These are phyloP conservation scores for Brasilioporus rufonigricans DNA, from an alignment of 768 basidiomycete genomes.

Conservation along the genomic window DNA sequence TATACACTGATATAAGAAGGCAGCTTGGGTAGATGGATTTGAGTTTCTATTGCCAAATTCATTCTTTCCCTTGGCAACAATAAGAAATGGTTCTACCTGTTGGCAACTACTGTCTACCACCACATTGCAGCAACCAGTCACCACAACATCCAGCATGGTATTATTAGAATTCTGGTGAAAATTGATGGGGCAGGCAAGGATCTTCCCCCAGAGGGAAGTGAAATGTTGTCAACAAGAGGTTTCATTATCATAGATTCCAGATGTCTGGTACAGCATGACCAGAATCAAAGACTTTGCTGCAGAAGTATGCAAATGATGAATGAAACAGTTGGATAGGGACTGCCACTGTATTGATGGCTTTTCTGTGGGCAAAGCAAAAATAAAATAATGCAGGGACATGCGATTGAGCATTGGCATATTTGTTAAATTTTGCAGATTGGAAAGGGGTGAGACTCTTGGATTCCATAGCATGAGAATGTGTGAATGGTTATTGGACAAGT, in stretches of 20 bases:
- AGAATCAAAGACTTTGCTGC: slow-evolving; percentile 16
- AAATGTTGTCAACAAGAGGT: background rate
- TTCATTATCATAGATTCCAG: slow-evolving; percentile 10
- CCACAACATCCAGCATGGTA: slow-evolving; percentile 3
- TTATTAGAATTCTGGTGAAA: background rate
- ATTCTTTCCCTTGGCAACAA: slow-evolving; percentile 22
- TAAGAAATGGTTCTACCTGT: background rate
- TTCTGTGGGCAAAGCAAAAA: background rate
- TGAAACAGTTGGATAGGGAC: slow-evolving; percentile 17
- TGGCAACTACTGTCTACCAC: too few relatives aligned
- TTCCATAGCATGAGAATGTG: too few relatives aligned
- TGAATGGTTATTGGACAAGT: too few relatives aligned
- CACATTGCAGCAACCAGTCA: background rate
- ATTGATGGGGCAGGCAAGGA: background rate
- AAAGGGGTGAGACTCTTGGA: slow-evolving; percentile 5
- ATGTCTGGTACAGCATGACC: slow-evolving; percentile 5
- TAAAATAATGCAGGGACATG: too few relatives aligned
- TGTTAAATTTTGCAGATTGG: slow-evolving; percentile 4
- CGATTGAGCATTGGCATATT: slow-evolving; percentile 12
- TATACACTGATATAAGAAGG: slow-evolving; percentile 20
- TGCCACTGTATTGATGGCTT: background rate
- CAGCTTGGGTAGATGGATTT: slow-evolving; percentile 31
- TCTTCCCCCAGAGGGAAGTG: background rate
- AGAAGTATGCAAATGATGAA: slow-evolving; percentile 29
- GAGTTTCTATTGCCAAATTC: slow-evolving; percentile 19